phyloP scores from a whole-genome alignment of 2,329 filamentous ascomycete genomes.

The Fusarium brevicatenulatum region DNA sequence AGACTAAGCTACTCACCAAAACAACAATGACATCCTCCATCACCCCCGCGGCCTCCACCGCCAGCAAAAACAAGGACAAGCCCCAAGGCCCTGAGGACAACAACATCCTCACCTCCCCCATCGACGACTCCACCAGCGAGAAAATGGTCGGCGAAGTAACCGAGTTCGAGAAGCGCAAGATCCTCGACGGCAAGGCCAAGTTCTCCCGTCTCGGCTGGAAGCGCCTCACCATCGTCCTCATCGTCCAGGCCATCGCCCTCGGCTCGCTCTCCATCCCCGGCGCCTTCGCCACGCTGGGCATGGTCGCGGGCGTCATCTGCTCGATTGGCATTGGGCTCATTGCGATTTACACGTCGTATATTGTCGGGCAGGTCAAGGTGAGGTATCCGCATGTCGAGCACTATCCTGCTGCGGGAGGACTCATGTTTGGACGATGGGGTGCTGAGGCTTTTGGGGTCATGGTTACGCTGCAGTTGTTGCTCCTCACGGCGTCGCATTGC shows the following conservation, averaged over 20 bases:
- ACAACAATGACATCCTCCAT: conserved; percentile 30
- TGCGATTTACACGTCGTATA: conserved; percentile 54
- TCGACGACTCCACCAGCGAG: conserved; percentile 33
- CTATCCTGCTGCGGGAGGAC: conserved; percentile 70
- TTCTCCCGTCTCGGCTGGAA: conserved; percentile 42
- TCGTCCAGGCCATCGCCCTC: conserved; percentile 40
- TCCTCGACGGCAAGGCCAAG: conserved; percentile 36
- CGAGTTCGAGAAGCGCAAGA: conserved; percentile 42
- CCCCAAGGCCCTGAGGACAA: conserved; percentile 11
- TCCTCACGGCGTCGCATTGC: conserved; percentile 74
- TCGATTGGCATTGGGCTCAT: conserved; percentile 50
- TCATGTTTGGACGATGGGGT: conserved; percentile 66
- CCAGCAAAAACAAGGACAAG: conserved; percentile 21
- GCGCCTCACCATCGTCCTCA: conserved; percentile 41
- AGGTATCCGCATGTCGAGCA: conserved; percentile 64
- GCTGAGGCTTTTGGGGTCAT: conserved; percentile 67
- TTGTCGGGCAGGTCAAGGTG: conserved; percentile 55
- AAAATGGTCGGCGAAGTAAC: conserved; percentile 40
- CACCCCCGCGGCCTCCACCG: conserved; percentile 29
- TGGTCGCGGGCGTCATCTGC: conserved; percentile 51
- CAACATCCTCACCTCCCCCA: conserved; percentile 15
- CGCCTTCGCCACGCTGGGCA: conserved; percentile 40
- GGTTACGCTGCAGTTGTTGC: conserved; percentile 69
- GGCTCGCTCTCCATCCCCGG: conserved; percentile 40
- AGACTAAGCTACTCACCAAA: conserved; percentile 17